Percentiles rank a stretch among this genome's conserved stretches.
Evolutionary conservation across 73 alveolate species (phyloP).

Genomic region (Paramecium biaurelia): DNA sequence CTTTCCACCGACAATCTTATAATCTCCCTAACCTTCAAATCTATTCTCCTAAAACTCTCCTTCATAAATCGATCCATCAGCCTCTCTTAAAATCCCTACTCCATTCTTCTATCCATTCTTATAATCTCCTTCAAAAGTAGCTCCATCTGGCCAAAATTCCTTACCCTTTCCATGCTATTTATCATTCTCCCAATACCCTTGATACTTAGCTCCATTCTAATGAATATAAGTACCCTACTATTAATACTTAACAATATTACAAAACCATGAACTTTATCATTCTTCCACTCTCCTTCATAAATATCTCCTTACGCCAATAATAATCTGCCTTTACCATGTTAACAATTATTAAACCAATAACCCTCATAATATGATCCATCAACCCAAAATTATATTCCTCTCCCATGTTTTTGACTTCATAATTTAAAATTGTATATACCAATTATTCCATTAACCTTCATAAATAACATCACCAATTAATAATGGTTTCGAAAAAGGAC

Average conservation of each 20-base stretch:
- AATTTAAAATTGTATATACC: background rate
- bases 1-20: conserved; percentile 57
- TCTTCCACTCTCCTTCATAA: conserved; percentile 70
- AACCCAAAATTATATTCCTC: conserved; percentile 77
- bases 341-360: conserved; percentile 58
- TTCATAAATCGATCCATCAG: conserved; percentile 64
- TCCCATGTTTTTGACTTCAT: conserved; percentile 66
- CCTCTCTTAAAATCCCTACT: conserved; percentile 56
- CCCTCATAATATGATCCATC: conserved; percentile 71
- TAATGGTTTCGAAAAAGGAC: background rate
- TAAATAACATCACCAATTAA: background rate
- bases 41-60: conserved; percentile 62
- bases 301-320: conserved; percentile 61
- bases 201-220: conserved; percentile 64
- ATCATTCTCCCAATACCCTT: conserved; percentile 65
- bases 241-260: conserved; percentile 22
- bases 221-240: conserved; percentile 61
- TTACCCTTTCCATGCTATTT: conserved; percentile 63
- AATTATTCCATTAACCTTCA: conserved; percentile 61
- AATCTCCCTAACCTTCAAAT: conserved; percentile 66
- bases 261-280: conserved; percentile 73
- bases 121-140: conserved; percentile 65
- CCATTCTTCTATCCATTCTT: conserved; percentile 63
- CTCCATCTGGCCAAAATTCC: conserved; percentile 70
- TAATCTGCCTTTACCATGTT: conserved; percentile 67